Conservation (phyloP, 345 rosid genomes). For the Bretschneidera sinensis region DNA sequence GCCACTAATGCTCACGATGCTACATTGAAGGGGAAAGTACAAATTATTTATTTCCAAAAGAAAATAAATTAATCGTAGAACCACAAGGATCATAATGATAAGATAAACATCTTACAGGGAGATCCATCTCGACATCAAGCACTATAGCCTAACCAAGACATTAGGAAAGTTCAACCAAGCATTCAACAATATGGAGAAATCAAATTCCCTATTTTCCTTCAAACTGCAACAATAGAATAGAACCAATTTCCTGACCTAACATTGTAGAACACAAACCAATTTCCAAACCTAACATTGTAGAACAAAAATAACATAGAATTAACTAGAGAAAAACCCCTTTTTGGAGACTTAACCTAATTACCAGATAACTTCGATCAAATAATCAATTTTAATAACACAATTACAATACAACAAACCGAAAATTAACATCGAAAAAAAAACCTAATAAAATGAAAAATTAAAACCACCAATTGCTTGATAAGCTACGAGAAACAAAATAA, state of each 20-base stretch:
- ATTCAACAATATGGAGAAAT: no score
- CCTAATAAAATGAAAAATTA: background rate
- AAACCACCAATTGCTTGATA: background rate
- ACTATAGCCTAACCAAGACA: no score
- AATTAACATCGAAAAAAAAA: constrained; percentile 3
- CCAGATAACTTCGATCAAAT: background rate
- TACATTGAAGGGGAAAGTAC: no score
- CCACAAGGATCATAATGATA: constrained; percentile 1
- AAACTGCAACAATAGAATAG: background rate
- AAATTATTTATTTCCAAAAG: background rate
- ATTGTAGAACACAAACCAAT: no score
- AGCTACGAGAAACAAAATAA: background rate
- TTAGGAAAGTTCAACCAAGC: no score
- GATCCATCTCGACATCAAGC: constrained; percentile 81
- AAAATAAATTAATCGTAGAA: constrained; percentile 6
- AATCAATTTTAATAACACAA: background rate
- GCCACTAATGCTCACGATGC: no score
- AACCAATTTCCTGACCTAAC: no score
- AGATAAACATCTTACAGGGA: constrained; percentile 52
- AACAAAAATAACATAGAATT: no score
- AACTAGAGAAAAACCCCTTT: no score
- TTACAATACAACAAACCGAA: background rate
- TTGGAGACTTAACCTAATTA: no score
- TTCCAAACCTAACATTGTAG: background rate
- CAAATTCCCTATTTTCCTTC: no score